Conservation (phyloP, 1,284 basidiomycete genomes). For the Salmacisia buchloeana region DNA sequence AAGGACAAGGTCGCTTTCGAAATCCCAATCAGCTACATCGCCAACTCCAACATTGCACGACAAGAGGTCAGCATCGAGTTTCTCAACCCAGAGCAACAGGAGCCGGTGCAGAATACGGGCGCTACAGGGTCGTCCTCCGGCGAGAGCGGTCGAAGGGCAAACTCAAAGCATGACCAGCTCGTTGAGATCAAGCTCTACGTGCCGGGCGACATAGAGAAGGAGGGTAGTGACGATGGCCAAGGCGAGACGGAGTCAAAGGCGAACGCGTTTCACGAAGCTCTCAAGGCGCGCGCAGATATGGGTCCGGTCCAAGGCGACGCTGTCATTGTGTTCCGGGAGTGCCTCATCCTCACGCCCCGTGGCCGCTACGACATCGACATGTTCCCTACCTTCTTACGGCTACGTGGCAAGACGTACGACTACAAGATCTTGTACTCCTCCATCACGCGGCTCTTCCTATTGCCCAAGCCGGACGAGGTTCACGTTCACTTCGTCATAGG, state of each 20-base stretch:
- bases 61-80: constrained; percentile 98
- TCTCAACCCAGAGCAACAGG: constrained; percentile 55
- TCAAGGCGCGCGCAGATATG: constrained; percentile 95
- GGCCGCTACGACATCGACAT: constrained; percentile 97
- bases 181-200: constrained; percentile 95
- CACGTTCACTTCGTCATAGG: constrained; percentile 76
- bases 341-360: constrained; percentile 87
- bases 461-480: constrained; percentile 88
- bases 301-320: constrained; percentile 86
- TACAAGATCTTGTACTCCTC: constrained; percentile 93
- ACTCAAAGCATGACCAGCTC: constrained; percentile 60
- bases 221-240: constrained; percentile 53
- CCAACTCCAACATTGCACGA: constrained; percentile 95
- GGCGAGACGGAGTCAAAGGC: constrained; percentile 69
- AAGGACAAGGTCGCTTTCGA: constrained; percentile 88
- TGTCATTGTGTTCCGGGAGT: constrained; percentile 91
- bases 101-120: constrained; percentile 47
- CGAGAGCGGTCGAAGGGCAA: background rate
- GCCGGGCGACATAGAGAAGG: constrained; percentile 65
- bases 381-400: constrained; percentile 85
- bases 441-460: constrained; percentile 82
- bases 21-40: constrained; percentile 76
- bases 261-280: constrained; percentile 88
- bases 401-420: constrained; percentile 97
- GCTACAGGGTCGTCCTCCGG: constrained; percentile 18